Conservation (phyloP, 345 rosid species). For the Turnera subulata region DNA sequence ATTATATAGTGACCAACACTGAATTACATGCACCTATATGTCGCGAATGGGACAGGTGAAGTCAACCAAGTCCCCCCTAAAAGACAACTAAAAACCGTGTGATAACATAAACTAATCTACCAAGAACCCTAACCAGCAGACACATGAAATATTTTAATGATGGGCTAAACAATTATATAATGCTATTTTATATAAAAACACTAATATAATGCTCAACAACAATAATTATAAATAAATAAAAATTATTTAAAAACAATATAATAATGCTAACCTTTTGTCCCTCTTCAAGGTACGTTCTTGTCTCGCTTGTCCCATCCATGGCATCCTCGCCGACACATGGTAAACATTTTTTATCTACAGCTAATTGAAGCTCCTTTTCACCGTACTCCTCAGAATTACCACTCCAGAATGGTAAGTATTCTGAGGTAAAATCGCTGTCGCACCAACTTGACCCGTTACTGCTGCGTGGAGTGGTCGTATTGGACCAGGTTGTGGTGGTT, state of each 20-base stretch:
- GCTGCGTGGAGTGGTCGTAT: constrained; percentile 25
- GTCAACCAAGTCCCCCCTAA: constrained; percentile 30
- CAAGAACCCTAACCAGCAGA: constrained; percentile 40
- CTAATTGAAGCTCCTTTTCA: constrained; percentile 15
- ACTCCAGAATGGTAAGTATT: constrained; percentile 51
- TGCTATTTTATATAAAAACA: too few species aligned
- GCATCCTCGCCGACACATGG: constrained; percentile 54
- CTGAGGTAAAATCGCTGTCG: constrained; percentile 68
- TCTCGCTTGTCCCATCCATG: constrained; percentile 25
- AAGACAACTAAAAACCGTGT: constrained; percentile 16
- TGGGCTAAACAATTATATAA: constrained; percentile 4
- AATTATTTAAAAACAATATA: too few species aligned
- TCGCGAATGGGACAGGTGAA: not conserved
- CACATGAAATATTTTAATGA: constrained; percentile 28
- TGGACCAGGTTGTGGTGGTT: constrained; percentile 36
- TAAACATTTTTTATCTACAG: constrained; percentile 23
- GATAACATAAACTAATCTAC: constrained; percentile 1
- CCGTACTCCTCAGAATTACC: constrained; percentile 25
- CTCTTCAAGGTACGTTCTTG: constrained; percentile 23
- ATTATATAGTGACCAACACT: not conserved
- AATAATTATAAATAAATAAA: too few species aligned
- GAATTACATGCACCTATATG: not conserved
- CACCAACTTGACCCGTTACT: constrained; percentile 74
- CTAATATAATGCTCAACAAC: constrained; percentile 23
- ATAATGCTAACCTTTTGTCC: constrained; percentile 55